Conservation (phyloP, 2,329 filamentous ascomycete species). For the Penicillium griseofulvum region DNA sequence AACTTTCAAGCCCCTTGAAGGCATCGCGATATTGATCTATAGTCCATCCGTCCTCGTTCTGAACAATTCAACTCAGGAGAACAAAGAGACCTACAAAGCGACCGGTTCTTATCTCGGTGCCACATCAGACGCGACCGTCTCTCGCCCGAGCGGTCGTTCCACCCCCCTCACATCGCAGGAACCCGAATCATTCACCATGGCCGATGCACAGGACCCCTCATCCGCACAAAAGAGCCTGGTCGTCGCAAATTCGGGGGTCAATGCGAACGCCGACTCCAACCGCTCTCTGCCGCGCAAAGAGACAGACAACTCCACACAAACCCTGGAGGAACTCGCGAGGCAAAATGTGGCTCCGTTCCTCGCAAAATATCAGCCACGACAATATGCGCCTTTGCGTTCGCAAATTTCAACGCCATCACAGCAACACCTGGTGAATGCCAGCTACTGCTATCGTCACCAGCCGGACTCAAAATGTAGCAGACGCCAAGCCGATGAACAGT, state of each 20-base stretch:
- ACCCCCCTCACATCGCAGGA: not conserved
- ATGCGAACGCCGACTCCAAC: slow-evolving; percentile 24
- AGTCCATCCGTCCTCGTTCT: not conserved
- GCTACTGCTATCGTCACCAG: slow-evolving; percentile 91
- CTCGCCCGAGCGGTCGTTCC: not conserved
- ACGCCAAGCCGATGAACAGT: slow-evolving; percentile 86
- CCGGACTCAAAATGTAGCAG: slow-evolving; percentile 86
- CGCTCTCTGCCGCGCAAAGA: slow-evolving; percentile 26
- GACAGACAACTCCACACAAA: slow-evolving; percentile 34
- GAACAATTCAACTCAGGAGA: not conserved
- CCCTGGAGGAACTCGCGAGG: slow-evolving; percentile 62
- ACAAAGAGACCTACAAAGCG: not conserved
- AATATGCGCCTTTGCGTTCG: slow-evolving; percentile 75
- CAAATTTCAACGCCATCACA: slow-evolving; percentile 30
- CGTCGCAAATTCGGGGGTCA: slow-evolving; percentile 16
- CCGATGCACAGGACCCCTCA: slow-evolving; percentile 4
- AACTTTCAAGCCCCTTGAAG: not conserved
- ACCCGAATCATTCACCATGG: not conserved
- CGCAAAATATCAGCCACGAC: slow-evolving; percentile 80
- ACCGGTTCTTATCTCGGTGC: not conserved
- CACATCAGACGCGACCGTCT: not conserved
- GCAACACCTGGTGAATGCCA: slow-evolving; percentile 64
- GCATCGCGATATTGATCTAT: not conserved
- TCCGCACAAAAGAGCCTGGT: slow-evolving; percentile 2
- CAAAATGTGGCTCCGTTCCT: slow-evolving; percentile 85